Base-by-base conservation (phyloP, 768 basidiomycete genomes). In the Suillus cothurnatus region DNA sequence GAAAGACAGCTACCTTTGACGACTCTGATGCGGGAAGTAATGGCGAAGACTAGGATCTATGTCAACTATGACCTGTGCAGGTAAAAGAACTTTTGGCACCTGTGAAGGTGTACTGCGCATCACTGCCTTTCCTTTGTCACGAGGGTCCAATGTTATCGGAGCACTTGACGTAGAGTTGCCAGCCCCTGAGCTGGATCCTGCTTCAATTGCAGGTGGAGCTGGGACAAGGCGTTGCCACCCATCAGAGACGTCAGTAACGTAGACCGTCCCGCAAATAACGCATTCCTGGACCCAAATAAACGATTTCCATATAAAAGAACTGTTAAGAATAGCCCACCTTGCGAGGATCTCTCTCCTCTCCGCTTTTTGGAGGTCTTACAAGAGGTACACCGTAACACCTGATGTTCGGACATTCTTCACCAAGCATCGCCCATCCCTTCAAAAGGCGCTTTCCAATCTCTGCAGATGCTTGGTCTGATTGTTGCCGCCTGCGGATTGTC, bases 401-500 rank as follows among this genome's bases (percentile, higher is more conserved):
- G 5, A 73, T 68, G 69, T 86, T 90, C 0, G 87, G 86, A 71
- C 94, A 95, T 77, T 94, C 92, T 43, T 95, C 92, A 28, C 84
- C 92, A n/a, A 95, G 81, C 91, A 95, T 92, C 0, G 94, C 87
- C 92, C 92, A 95, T 47, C 91, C 94, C 70, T 86, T 88, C 55
- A 95, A 77, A 65, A 95, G 80, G 31, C 87, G 84, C 67, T 85
- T 88, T 52, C 91, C 94, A 36, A 95, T 92, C 71, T 91, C 90
- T 60, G 87, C 77, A 3, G 93, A 92, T 19, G 94, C 94, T 47
- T 76, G 78, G 73, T 95, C 93, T 3, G 92, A 93, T 74, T 95
- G 93, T 65, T 88, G 87, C 61, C 94, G 86, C 36, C 94, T 84
- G 41, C 85, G 85, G 28, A 87, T 78, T 28, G 81, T 83, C 68